phyloP scores from a whole-genome alignment of 2,329 filamentous ascomycete genomes.

The Aspergillaceae sp. region DNA sequence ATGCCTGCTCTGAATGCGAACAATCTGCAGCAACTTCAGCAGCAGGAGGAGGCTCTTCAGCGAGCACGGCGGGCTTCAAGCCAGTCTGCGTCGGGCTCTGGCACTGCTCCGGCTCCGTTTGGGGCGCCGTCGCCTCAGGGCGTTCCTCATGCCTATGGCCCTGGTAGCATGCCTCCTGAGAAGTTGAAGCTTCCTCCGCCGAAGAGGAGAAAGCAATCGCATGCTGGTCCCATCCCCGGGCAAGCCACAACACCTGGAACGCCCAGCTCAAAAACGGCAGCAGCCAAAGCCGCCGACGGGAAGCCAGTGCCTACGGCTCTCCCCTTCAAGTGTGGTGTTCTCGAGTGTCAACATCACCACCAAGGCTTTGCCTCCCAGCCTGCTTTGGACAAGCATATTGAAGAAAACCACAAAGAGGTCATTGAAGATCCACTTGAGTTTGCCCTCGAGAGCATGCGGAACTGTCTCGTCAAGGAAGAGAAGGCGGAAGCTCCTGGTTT shows the following conservation, averaged over 20 bases:
- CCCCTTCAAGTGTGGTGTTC: slow-evolving; percentile 45
- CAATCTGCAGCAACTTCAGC: slow-evolving; percentile 40
- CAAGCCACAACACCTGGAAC: slow-evolving; percentile 14
- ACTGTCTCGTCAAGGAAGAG: slow-evolving; percentile 42
- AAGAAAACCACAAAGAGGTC: slow-evolving; percentile 43
- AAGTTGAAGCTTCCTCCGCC: slow-evolving; percentile 50
- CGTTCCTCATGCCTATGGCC: slow-evolving; percentile 48
- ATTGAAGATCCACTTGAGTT: slow-evolving; percentile 51
- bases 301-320: slow-evolving; percentile 32
- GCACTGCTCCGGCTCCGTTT: slow-evolving; percentile 46
- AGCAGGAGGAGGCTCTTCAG: slow-evolving; percentile 38
- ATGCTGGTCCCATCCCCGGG: slow-evolving; percentile 26
- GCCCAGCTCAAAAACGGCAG: slow-evolving; percentile 23
- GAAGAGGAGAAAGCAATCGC: slow-evolving; percentile 50
- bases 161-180: slow-evolving; percentile 45
- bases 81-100: slow-evolving; percentile 38
- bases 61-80: slow-evolving; percentile 30
- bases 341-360: slow-evolving; percentile 45
- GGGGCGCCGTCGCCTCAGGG: slow-evolving; percentile 48
- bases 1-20: slow-evolving; percentile 35
- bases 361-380: slow-evolving; percentile 48
- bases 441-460: slow-evolving; percentile 45
- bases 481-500: slow-evolving; percentile 12
- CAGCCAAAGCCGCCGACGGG: slow-evolving; percentile 30
- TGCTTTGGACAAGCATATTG: slow-evolving; percentile 48